These are phyloP conservation scores for Ramichloridium luteum DNA, from an alignment of 2,329 filamentous ascomycete genomes.

Conservation along the genomic window DNA sequence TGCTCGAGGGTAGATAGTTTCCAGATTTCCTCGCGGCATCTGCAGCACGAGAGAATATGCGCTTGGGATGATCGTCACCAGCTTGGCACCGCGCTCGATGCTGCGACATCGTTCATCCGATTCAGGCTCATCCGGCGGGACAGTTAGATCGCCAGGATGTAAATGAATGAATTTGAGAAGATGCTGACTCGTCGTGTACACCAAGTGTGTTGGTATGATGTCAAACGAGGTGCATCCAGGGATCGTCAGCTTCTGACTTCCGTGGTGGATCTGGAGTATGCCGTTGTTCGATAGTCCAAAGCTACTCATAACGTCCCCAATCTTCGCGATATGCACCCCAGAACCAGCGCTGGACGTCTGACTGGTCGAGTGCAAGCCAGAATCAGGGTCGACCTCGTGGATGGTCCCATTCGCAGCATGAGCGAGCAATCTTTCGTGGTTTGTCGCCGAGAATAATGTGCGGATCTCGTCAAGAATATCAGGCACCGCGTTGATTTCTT, in stretches of 20 bases:
- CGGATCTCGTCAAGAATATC: not conserved
- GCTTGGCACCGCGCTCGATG: slow-evolving; percentile 75
- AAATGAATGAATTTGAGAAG: slow-evolving; percentile 90
- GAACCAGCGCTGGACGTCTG: slow-evolving; percentile 17
- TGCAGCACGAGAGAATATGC: slow-evolving; percentile 78
- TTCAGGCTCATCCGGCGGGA: slow-evolving; percentile 80
- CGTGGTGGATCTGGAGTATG: slow-evolving; percentile 37
- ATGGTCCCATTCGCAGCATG: slow-evolving; percentile 12
- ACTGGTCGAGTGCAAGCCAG: slow-evolving; percentile 1
- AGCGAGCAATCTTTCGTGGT: slow-evolving; percentile 14
- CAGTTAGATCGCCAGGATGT: slow-evolving; percentile 53
- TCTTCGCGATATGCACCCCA: slow-evolving; percentile 23
- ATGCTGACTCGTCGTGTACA: slow-evolving; percentile 87
- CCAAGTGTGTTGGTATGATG: slow-evolving; percentile 66
- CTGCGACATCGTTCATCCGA: slow-evolving; percentile 83
- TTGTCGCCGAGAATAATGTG: slow-evolving; percentile 9
- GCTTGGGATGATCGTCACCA: slow-evolving; percentile 82
- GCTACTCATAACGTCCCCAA: slow-evolving; percentile 29
- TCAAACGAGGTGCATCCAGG: slow-evolving; percentile 90
- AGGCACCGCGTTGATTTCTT: not conserved
- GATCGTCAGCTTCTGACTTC: slow-evolving; percentile 55
- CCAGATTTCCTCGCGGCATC: slow-evolving; percentile 90
- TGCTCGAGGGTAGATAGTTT: slow-evolving; percentile 86
- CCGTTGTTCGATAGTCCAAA: slow-evolving; percentile 65
- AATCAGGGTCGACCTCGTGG: slow-evolving; percentile 5